Percentiles rank a stretch among this genome's conserved stretches.
Evolutionary conservation across 2,329 filamentous ascomycete genomes (phyloP).

Genomic region (Scedosporium boydii): DNA sequence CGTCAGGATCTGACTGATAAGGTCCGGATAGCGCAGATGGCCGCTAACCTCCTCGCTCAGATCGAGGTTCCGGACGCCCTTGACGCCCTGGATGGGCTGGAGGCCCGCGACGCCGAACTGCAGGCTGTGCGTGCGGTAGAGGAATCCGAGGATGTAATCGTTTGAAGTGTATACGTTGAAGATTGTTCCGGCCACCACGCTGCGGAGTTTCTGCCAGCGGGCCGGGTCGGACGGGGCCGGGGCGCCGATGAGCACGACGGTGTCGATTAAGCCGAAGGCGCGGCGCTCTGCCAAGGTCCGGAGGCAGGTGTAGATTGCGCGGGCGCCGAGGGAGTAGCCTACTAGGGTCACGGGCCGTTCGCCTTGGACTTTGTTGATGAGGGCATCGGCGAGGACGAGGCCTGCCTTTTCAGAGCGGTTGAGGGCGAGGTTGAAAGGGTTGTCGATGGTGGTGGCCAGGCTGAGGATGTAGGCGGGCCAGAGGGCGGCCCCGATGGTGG

Average conservation of each 20-base stretch:
- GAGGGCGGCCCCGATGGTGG: constrained; percentile 56
- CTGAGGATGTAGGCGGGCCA: constrained; percentile 62
- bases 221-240: constrained; percentile 62
- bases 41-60: constrained; percentile 43
- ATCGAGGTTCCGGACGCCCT: constrained; percentile 51
- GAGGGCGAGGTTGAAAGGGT: constrained; percentile 70
- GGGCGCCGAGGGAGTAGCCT: constrained; percentile 73
- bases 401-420: constrained; percentile 74
- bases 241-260: constrained; percentile 72
- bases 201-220: constrained; percentile 69
- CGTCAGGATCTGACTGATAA: constrained; percentile 41
- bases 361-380: constrained; percentile 74
- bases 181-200: constrained; percentile 69
- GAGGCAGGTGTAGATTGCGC: constrained; percentile 76
- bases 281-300: constrained; percentile 65
- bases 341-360: constrained; percentile 72
- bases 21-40: constrained; percentile 41
- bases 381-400: constrained; percentile 67
- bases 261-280: constrained; percentile 78
- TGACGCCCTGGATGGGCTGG: constrained; percentile 59
- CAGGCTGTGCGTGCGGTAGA: constrained; percentile 77
- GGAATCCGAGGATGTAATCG: constrained; percentile 77
- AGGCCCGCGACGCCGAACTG: constrained; percentile 78
- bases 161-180: constrained; percentile 86
- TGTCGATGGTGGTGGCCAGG: constrained; percentile 62